Evolutionary conservation across 768 basidiomycete genomes (phyloP).

Genomic region (Psilocybe cubensis): DNA sequence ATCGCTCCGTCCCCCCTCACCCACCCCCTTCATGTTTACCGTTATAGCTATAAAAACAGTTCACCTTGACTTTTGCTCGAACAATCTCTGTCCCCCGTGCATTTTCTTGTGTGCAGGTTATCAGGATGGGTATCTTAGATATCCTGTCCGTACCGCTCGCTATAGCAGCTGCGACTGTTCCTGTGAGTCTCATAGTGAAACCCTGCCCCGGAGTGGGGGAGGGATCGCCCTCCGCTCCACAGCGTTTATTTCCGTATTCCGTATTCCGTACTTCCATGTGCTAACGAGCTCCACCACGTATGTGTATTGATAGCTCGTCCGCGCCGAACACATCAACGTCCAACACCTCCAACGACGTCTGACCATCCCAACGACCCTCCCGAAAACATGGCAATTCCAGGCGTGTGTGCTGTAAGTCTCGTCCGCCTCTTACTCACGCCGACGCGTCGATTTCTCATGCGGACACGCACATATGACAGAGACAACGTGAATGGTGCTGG

Average conservation of each 20-base stretch:
- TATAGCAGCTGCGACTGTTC: constrained; percentile 37
- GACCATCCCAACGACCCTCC: constrained; percentile 45
- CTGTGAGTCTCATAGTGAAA: constrained; percentile 41
- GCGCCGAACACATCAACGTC: constrained; percentile 20
- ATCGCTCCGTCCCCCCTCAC: constrained; percentile 9
- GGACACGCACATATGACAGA: constrained; percentile 1
- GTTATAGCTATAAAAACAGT: constrained; percentile 29
- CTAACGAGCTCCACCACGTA: neutral
- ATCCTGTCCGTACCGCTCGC: constrained; percentile 36
- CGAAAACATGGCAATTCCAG: constrained; percentile 55
- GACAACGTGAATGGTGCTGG: constrained; percentile 57
- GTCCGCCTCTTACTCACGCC: neutral
- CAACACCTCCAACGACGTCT: constrained; percentile 40
- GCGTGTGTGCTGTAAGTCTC: constrained; percentile 64
- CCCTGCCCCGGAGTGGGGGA: neutral
- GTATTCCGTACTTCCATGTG: neutral
- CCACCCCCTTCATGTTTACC: too few species aligned
- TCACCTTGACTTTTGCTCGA: constrained; percentile 13
- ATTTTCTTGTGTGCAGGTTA: too few species aligned
- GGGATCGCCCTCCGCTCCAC: neutral
- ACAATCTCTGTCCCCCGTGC: constrained; percentile 14
- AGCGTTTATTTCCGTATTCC: constrained; percentile 1
- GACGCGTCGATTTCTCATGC: constrained; percentile 1
- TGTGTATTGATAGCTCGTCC: neutral
- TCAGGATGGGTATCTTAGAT: constrained; percentile 35